Percentiles rank a stretch among this genome's conserved stretches.
phyloP scores from a whole-genome alignment of 169 alveolate species.

The Eimeria tenella region DNA sequence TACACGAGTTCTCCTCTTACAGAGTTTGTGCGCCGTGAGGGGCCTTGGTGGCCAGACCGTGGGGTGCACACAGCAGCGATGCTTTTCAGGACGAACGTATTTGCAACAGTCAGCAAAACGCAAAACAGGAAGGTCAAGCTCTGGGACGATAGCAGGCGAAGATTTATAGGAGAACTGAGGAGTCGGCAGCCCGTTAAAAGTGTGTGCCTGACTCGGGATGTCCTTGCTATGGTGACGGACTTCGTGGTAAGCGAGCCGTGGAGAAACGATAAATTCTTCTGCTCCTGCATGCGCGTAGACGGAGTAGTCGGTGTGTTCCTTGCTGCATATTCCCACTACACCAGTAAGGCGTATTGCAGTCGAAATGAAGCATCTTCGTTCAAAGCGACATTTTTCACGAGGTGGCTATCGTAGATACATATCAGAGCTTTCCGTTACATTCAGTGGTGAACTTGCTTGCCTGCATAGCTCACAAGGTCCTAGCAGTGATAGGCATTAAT shows the following conservation, averaged over 20 bases:
- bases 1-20: constrained; percentile 71
- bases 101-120: constrained; percentile 53
- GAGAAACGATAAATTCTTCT: not conserved
- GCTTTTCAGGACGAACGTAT: constrained; percentile 73
- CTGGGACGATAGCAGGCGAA: constrained; percentile 70
- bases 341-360: no score
- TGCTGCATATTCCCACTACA: no score
- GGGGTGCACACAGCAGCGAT: constrained; percentile 56
- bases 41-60: constrained; percentile 52
- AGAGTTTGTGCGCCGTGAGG: constrained; percentile 71
- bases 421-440: no score
- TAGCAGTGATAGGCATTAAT: no score
- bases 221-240: constrained; percentile 76
- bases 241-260: constrained; percentile 52
- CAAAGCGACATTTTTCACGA: no score
- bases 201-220: constrained; percentile 66
- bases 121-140: constrained; percentile 70
- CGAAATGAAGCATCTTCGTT: no score
- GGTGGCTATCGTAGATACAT: no score
- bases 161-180: constrained; percentile 74
- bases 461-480: no score
- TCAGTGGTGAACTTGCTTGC: no score
- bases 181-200: constrained; percentile 42
- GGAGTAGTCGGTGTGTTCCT: not conserved
- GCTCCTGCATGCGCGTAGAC: not conserved